phyloP scores from a whole-genome alignment of 1,139 yeast genomes.

The Kazachstania sp. region DNA sequence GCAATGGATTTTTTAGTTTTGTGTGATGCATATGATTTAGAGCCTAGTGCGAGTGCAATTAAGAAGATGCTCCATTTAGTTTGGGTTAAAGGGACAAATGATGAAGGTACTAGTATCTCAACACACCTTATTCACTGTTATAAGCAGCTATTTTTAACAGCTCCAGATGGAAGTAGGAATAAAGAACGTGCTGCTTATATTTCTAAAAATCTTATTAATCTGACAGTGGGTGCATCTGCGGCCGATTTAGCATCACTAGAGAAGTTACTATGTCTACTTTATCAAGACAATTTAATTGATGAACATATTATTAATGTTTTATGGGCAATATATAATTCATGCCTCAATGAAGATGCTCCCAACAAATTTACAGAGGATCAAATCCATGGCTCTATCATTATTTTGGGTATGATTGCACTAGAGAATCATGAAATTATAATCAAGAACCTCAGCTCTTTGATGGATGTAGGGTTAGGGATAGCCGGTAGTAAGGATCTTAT shows the following conservation, averaged over 20 bases:
- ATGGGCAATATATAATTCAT: constrained; percentile 71
- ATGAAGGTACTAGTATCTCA: constrained; percentile 81
- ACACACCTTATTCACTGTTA: constrained; percentile 77
- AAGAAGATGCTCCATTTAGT: constrained; percentile 86
- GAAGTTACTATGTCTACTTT: constrained; percentile 65
- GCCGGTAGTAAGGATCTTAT: constrained; percentile 54
- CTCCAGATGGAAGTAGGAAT: constrained; percentile 53
- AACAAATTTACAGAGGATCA: constrained; percentile 40
- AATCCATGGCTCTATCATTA: constrained; percentile 74
- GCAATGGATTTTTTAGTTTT: constrained; percentile 88
- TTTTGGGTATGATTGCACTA: constrained; percentile 80
- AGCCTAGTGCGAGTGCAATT: constrained; percentile 60
- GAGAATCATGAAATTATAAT: constrained; percentile 64
- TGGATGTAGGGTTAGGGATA: constrained; percentile 63
- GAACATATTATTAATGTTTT: constrained; percentile 60
- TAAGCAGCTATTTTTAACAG: constrained; percentile 60
- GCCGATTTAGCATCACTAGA: constrained; percentile 91
- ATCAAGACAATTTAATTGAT: constrained; percentile 49
- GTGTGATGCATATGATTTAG: constrained; percentile 83
- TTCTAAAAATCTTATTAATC: constrained; percentile 70
- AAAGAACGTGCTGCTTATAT: constrained; percentile 58
- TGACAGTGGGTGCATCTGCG: constrained; percentile 69
- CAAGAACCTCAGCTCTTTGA: constrained; percentile 59
- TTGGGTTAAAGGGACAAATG: constrained; percentile 91
- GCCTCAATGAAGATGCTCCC: constrained; percentile 19